A percentile compares a stretch with the other conserved stretches of the same genome.
phyloP scores from a whole-genome alignment of 768 basidiomycete genomes.

The Nidularia sp. region DNA sequence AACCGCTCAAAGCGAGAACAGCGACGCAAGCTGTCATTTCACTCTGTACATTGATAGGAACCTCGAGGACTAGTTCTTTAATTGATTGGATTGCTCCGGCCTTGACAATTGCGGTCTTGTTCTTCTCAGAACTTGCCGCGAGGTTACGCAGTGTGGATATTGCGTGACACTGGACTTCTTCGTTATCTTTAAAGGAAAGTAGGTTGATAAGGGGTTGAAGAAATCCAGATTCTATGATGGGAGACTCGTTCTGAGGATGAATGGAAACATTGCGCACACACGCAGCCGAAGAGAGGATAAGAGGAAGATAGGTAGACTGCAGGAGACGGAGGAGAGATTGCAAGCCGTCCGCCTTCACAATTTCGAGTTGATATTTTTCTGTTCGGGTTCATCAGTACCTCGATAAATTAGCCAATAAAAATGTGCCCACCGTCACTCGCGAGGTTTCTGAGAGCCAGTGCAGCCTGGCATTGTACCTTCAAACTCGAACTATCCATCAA shows the following conservation, averaged over 20 bases:
- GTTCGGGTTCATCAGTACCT: slow-evolving; percentile 5
- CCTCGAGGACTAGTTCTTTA: slow-evolving; percentile 92
- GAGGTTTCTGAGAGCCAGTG: slow-evolving; percentile 91
- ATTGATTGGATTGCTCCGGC: slow-evolving; percentile 96
- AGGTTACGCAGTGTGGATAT: slow-evolving; percentile 96
- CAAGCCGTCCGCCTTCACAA: slow-evolving; percentile 93
- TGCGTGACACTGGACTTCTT: slow-evolving; percentile 99
- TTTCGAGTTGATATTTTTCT: slow-evolving; percentile 99
- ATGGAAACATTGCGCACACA: slow-evolving; percentile 99
- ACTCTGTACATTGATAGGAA: slow-evolving; percentile 95
- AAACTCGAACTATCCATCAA: slow-evolving; percentile 97
- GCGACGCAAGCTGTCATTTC: slow-evolving; percentile 99
- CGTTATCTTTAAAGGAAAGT: slow-evolving; percentile 97
- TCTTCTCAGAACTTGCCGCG: slow-evolving; percentile 96
- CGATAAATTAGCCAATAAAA: not conserved
- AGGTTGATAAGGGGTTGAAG: slow-evolving; percentile 93
- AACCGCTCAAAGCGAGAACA: slow-evolving; percentile 92
- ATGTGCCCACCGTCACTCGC: slow-evolving; percentile 82
- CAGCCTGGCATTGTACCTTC: slow-evolving; percentile 99
- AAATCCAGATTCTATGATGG: slow-evolving; percentile 98
- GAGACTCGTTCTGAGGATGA: slow-evolving; percentile 97
- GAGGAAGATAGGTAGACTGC: slow-evolving; percentile 94
- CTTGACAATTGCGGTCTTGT: slow-evolving; percentile 96
- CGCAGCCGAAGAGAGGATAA: slow-evolving; percentile 96
- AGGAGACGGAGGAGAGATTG: slow-evolving; percentile 89